Evolutionary conservation across 257 asterid genomes (phyloP), one percentile per base, ranked within the genome.

Genomic region (Capsicum baccatum): DNA sequence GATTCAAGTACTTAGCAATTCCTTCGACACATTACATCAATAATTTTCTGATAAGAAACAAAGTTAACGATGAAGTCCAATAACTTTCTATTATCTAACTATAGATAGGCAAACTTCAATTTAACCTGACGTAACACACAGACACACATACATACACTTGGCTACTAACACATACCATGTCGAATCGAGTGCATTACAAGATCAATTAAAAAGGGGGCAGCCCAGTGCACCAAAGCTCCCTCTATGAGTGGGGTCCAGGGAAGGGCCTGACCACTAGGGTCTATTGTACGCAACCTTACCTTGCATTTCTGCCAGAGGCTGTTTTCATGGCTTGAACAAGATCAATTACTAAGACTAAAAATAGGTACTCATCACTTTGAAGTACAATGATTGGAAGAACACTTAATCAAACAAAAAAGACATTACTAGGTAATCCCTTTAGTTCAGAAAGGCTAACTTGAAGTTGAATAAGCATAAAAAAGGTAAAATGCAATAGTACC

Each of bases 401-500:
- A 74, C 10, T 21, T 21, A 76, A 76, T 26, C 48, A 52, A 71
- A 71, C 79, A 71, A 16, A 9, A 70, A 19, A 39, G 62, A 47
- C 21, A 33, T 76, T 21, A 54, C 81, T 52, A 50, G 63, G 63
- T 76, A 52, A 76, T 76, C 81, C 81, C 81, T 52, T 76, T 26
- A 76, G 13, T 76, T 76, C 63, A 50, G 63, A 15, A 76, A 26
- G 26, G 81, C 63, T 7, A 76, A 76, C 48, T 52, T 7, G 48
- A 52, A 76, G 48, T 76, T 52, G 81, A 76, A 76, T 76, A 14
- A 76, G 81, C 63, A 76, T 52, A 42, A 56, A 8, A 74, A 74
- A 39, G 44, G 5, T 26, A 39, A 17, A 26, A 47, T 7, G 81
- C 26, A 76, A 26, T 70, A 66, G 12, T 94, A 96, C 99, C 99